phyloP scores from a whole-genome alignment of 2,329 filamentous ascomycete species.

The Hyphodiscus sp. region DNA sequence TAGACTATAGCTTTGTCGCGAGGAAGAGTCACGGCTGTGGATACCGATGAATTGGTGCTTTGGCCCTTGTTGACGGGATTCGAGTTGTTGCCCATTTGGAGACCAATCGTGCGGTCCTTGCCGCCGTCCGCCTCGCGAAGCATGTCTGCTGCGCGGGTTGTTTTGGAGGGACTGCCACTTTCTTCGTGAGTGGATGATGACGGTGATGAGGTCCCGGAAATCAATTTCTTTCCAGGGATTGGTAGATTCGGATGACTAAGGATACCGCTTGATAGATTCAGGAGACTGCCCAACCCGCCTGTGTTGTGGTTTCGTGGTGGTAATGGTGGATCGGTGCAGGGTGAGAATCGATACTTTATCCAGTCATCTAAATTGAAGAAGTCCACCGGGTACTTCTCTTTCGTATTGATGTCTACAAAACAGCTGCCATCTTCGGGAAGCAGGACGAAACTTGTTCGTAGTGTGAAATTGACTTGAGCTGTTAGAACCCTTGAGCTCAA shows the following conservation, averaged over 20 bases:
- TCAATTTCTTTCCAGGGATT: slow-evolving; percentile 23
- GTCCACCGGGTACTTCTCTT: slow-evolving; percentile 73
- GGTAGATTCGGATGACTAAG: slow-evolving; percentile 29
- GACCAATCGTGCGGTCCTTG: slow-evolving; percentile 25
- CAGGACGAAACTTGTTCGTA: slow-evolving; percentile 78
- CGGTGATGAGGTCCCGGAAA: slow-evolving; percentile 14
- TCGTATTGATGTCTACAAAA: slow-evolving; percentile 71
- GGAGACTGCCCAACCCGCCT: slow-evolving; percentile 34
- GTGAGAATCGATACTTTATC: slow-evolving; percentile 71
- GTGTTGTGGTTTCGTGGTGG: slow-evolving; percentile 43
- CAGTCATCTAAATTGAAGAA: slow-evolving; percentile 78
- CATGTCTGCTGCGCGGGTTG: slow-evolving; percentile 21
- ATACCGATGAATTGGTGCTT: slow-evolving; percentile 23
- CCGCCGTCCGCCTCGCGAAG: slow-evolving; percentile 20
- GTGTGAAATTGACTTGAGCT: slow-evolving; percentile 87
- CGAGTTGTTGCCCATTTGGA: slow-evolving; percentile 22
- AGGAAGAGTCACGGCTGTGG: slow-evolving; percentile 28
- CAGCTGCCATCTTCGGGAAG: slow-evolving; percentile 82
- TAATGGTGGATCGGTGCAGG: slow-evolving; percentile 62
- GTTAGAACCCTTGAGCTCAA: slow-evolving; percentile 85
- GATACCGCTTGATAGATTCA: slow-evolving; percentile 25
- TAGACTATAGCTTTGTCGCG: slow-evolving; percentile 48
- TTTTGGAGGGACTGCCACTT: slow-evolving; percentile 18
- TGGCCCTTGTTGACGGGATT: slow-evolving; percentile 21
- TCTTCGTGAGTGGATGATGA: slow-evolving; percentile 18